A percentile compares a stretch with the other conserved stretches of the same genome.
Evolutionary conservation across 352 stramenopile species (phyloP).

Genomic region (Saprolegnia diclina): DNA sequence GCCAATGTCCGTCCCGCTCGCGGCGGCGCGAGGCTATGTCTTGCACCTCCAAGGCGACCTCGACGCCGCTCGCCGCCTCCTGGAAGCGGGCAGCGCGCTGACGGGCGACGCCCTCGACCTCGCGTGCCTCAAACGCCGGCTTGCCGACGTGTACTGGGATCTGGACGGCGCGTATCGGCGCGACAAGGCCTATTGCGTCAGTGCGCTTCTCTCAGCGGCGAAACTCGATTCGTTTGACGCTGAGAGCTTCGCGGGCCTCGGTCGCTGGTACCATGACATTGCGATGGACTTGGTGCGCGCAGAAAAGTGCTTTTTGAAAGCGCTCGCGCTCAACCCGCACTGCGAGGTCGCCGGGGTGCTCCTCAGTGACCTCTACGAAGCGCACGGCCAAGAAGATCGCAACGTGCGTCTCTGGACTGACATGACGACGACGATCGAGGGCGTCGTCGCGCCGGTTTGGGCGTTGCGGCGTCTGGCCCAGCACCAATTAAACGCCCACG

Average conservation of each 20-base stretch:
- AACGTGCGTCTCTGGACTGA: slow-evolving; percentile 68
- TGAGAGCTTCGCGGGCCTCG: slow-evolving; percentile 65
- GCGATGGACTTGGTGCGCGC: slow-evolving; percentile 55
- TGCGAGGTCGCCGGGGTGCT: slow-evolving; percentile 54
- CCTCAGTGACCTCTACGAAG: slow-evolving; percentile 64
- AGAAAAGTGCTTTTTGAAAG: slow-evolving; percentile 83
- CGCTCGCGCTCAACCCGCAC: slow-evolving; percentile 47
- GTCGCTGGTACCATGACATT: slow-evolving; percentile 68
- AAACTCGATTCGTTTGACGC: slow-evolving; percentile 62
- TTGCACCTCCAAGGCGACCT: slow-evolving; percentile 40
- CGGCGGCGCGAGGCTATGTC: slow-evolving; percentile 44
- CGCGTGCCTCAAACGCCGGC: slow-evolving; percentile 45
- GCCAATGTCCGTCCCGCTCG: slow-evolving; percentile 8
- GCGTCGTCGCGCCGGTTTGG: slow-evolving; percentile 62
- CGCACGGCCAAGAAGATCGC: slow-evolving; percentile 53
- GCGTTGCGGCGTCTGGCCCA: slow-evolving; percentile 65
- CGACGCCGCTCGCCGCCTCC: slow-evolving; percentile 33
- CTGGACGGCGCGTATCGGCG: slow-evolving; percentile 40
- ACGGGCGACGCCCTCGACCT: slow-evolving; percentile 34
- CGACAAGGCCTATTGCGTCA: slow-evolving; percentile 62
- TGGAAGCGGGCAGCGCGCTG: slow-evolving; percentile 37
- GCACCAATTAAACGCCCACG: slow-evolving; percentile 53
- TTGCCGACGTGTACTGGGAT: slow-evolving; percentile 76
- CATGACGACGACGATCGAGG: slow-evolving; percentile 33
- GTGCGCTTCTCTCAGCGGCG: slow-evolving; percentile 55